Conservation (phyloP, 352 stramenopile species). For the Aphanomyces astaci region DNA sequence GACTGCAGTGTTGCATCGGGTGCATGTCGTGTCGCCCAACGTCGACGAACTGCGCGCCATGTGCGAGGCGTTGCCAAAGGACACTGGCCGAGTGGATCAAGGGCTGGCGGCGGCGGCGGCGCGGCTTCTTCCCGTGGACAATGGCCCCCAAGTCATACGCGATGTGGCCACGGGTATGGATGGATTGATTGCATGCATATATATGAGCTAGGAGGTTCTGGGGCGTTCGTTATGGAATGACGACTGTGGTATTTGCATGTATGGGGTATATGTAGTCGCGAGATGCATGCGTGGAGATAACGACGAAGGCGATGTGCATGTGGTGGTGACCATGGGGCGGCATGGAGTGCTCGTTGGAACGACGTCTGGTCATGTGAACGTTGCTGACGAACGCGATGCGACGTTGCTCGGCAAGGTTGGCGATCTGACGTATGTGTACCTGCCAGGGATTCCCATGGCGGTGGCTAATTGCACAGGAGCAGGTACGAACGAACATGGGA, state of each 20-base stretch:
- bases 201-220: no score
- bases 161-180: constrained; percentile 42
- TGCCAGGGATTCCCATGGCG: constrained; percentile 46
- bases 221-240: no score
- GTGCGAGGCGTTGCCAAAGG: constrained; percentile 44
- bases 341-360: constrained; percentile 63
- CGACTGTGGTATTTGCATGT: no score
- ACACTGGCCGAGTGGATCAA: constrained; percentile 34
- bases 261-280: background rate
- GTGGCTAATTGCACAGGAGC: constrained; percentile 69
- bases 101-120: constrained; percentile 37
- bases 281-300: constrained; percentile 43
- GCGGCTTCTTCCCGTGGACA: constrained; percentile 33
- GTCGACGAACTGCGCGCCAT: constrained; percentile 65
- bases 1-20: constrained; percentile 41
- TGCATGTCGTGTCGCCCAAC: constrained; percentile 76
- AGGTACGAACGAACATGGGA: no score
- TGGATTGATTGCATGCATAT: background rate
- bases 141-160: constrained; percentile 49
- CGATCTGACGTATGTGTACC: constrained; percentile 49
- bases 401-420: constrained; percentile 41
- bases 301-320: constrained; percentile 41
- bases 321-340: constrained; percentile 73
- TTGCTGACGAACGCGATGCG: constrained; percentile 45
- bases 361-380: constrained; percentile 32